A percentile compares a stretch with the other conserved stretches of the same genome.
These are phyloP conservation scores for Scleroderma bovista DNA, from an alignment of 768 basidiomycete genomes.

Conservation along the genomic window DNA sequence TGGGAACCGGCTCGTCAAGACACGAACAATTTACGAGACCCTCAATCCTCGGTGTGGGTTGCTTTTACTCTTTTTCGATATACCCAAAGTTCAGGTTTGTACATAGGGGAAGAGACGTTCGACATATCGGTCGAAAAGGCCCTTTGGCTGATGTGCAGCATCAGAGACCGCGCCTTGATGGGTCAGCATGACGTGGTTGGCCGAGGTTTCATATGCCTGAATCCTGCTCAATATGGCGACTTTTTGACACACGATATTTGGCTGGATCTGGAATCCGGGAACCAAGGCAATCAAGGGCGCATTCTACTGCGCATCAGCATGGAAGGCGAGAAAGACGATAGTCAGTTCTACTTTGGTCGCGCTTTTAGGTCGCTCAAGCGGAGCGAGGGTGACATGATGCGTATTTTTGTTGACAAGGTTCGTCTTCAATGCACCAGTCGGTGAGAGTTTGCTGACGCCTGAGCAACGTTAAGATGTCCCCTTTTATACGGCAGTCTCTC, in stretches of 20 bases:
- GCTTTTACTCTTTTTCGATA: constrained; percentile 1
- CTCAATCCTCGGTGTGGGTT: constrained; percentile 82
- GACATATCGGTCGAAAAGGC: constrained; percentile 90
- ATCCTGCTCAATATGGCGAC: constrained; percentile 84
- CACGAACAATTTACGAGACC: constrained; percentile 91
- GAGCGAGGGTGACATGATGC: constrained; percentile 91
- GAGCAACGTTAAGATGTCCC: constrained; percentile 66
- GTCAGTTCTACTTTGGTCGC: constrained; percentile 94
- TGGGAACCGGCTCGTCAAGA: constrained; percentile 87
- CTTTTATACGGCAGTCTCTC: constrained; percentile 83
- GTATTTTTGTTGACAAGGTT: constrained; percentile 97
- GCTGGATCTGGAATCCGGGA: constrained; percentile 75
- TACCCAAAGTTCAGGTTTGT: constrained; percentile 2
- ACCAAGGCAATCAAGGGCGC: constrained; percentile 52
- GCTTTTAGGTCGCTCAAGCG: constrained; percentile 92
- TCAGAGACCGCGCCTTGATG: constrained; percentile 83
- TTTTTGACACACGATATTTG: constrained; percentile 87
- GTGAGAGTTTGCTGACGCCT: background rate
- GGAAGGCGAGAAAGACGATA: constrained; percentile 99
- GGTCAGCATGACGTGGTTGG: constrained; percentile 94
- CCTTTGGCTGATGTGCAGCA: constrained; percentile 96
- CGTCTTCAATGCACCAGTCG: background rate
- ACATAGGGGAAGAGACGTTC: constrained; percentile 87
- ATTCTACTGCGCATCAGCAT: constrained; percentile 88
- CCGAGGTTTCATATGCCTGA: constrained; percentile 86